These are phyloP conservation scores for Microdochium nivale DNA, from an alignment of 2,329 filamentous ascomycete genomes.

Conservation along the genomic window DNA sequence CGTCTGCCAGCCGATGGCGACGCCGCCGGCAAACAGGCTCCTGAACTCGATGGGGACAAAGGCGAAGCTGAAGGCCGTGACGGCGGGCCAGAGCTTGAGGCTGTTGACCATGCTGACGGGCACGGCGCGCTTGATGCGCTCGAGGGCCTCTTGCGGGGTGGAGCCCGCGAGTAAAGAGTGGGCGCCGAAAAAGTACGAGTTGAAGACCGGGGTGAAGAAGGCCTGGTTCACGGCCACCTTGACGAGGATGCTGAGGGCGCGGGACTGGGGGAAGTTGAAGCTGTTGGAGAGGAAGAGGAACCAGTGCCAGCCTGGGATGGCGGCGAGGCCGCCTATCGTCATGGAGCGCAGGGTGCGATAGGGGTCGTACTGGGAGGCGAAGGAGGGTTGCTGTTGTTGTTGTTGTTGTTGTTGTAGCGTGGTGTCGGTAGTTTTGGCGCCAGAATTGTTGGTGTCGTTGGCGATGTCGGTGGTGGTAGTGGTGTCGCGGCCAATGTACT, in stretches of 20 bases:
- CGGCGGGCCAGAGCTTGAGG: constrained; percentile 79
- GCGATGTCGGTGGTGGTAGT: constrained; percentile 40
- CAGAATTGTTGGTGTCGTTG: neutral
- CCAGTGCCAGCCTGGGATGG: constrained; percentile 31
- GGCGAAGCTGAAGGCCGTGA: constrained; percentile 82
- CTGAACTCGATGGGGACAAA: constrained; percentile 73
- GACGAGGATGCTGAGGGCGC: constrained; percentile 57
- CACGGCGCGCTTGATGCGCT: constrained; percentile 67
- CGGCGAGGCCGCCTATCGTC: neutral
- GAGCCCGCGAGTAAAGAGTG: constrained; percentile 70
- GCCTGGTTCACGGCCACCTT: constrained; percentile 78
- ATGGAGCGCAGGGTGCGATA: neutral
- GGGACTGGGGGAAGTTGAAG: constrained; percentile 73
- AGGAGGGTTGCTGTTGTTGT: neutral
- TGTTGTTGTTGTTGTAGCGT: neutral
- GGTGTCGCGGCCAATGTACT: constrained; percentile 52
- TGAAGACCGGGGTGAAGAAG: constrained; percentile 76
- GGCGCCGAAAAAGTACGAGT: constrained; percentile 73
- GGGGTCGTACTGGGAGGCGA: neutral
- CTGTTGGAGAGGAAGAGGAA: constrained; percentile 69
- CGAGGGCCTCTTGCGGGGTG: constrained; percentile 51
- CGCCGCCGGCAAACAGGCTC: constrained; percentile 67
- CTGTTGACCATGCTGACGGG: constrained; percentile 70
- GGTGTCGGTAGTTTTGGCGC: neutral
- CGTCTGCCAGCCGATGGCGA: constrained; percentile 88